Percentiles rank a stretch among this genome's conserved stretches.
phyloP scores from a whole-genome alignment of 1,284 basidiomycete species.

The Takashimella koratensis region DNA sequence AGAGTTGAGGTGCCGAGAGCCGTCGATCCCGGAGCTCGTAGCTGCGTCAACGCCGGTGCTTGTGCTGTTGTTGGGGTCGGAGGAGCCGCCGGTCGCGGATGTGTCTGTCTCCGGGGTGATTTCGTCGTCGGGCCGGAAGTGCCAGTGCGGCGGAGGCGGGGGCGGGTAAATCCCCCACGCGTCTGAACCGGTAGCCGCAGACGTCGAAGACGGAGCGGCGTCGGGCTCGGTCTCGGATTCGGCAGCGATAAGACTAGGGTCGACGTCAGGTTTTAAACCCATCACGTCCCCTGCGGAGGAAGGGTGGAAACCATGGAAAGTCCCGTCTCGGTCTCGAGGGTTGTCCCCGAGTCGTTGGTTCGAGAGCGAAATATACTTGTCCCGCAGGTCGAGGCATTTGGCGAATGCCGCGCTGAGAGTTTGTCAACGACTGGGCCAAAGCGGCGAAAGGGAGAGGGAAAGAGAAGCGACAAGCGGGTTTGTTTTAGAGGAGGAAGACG shows the following conservation, averaged over 20 bases:
- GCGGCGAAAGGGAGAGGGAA: not conserved
- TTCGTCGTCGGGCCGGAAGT: constrained; percentile 62
- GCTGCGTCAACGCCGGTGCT: no score
- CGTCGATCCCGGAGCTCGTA: not conserved
- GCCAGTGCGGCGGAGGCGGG: constrained; percentile 91
- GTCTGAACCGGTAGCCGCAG: not conserved
- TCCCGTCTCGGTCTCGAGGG: constrained; percentile 78
- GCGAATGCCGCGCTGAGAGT: constrained; percentile 56
- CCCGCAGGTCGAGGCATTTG: constrained; percentile 77
- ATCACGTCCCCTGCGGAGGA: constrained; percentile 59
- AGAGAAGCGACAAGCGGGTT: not conserved
- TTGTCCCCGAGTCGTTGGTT: constrained; percentile 86
- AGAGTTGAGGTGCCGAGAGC: not conserved
- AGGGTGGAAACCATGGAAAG: constrained; percentile 61
- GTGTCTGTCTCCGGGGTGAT: not conserved
- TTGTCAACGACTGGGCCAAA: not conserved
- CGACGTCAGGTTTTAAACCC: constrained; percentile 62
- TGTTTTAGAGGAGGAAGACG: not conserved
- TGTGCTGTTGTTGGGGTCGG: not conserved
- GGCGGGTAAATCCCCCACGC: constrained; percentile 82
- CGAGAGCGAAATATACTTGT: constrained; percentile 85
- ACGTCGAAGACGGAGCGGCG: not conserved
- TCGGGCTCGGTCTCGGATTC: constrained; percentile 7
- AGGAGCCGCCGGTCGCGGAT: not conserved
- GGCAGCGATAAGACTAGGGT: constrained; percentile 41